Conservation (phyloP, 2,329 filamentous ascomycete genomes). For the Ilyonectria destructans region DNA sequence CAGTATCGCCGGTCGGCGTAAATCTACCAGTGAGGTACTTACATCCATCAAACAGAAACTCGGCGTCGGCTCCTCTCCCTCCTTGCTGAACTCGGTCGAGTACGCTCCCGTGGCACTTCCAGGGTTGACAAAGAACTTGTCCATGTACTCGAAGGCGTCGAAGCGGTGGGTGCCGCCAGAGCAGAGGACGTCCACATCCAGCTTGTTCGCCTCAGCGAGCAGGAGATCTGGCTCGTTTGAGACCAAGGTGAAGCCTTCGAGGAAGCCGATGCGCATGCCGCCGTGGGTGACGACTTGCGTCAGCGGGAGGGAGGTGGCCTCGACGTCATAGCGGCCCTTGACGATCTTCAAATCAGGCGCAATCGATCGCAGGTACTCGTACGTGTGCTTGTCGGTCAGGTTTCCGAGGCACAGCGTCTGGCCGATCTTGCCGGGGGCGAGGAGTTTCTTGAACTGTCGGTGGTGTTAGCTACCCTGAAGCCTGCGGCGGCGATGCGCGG, state of each 20-base stretch:
- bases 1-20: conserved; percentile 36
- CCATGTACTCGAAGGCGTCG: conserved; percentile 82
- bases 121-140: conserved; percentile 82
- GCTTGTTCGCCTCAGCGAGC: conserved; percentile 77
- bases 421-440: conserved; percentile 86
- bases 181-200: conserved; percentile 80
- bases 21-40: conserved; percentile 60
- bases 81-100: conserved; percentile 70
- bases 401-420: conserved; percentile 87
- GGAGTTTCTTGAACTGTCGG: conserved; percentile 85
- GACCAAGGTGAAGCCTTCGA: conserved; percentile 79
- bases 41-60: conserved; percentile 99
- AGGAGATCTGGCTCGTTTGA: conserved; percentile 78
- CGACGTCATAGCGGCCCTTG: conserved; percentile 78
- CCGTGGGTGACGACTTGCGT: conserved; percentile 79
- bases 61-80: conserved; percentile 82
- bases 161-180: conserved; percentile 79
- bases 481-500: conserved; percentile 24
- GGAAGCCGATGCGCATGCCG: conserved; percentile 76
- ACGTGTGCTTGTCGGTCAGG: conserved; percentile 84
- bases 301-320: conserved; percentile 76
- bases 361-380: conserved; percentile 84
- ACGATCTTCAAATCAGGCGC: conserved; percentile 82
- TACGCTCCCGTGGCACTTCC: conserved; percentile 78
- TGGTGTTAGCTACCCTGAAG: conserved; percentile 46